Evolutionary conservation across 2,329 filamentous ascomycete genomes (phyloP).

Genomic region (Conoideocrella luteorostrata): DNA sequence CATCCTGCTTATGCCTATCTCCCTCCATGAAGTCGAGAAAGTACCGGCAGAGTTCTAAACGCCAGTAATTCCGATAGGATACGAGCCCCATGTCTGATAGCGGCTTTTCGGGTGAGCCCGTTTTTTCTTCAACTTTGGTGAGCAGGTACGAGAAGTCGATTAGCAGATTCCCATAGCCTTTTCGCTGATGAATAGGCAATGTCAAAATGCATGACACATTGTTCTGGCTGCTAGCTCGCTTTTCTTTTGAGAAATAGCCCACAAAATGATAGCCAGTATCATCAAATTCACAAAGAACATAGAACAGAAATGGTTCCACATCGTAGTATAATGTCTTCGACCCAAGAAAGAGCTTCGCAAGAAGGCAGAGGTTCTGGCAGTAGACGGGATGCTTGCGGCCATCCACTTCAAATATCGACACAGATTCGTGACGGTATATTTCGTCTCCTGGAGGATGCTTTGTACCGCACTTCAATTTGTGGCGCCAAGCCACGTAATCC

Average conservation of each 20-base stretch:
- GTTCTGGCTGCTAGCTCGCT: constrained; percentile 87
- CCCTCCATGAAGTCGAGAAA: constrained; percentile 48
- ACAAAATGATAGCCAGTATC: constrained; percentile 92
- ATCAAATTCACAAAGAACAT: constrained; percentile 92
- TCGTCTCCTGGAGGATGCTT: constrained; percentile 97
- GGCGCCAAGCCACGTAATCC: constrained; percentile 94
- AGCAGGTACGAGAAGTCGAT: constrained; percentile 98
- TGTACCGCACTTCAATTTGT: constrained; percentile 93
- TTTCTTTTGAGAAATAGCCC: constrained; percentile 99
- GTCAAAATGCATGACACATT: constrained; percentile 98
- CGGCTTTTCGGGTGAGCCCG: constrained; percentile 93
- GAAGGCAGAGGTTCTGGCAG: constrained; percentile 91
- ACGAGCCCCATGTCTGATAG: constrained; percentile 96
- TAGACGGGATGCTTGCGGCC: constrained; percentile 97
- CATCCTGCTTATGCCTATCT: constrained; percentile 31
- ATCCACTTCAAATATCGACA: constrained; percentile 96
- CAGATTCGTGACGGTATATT: constrained; percentile 85
- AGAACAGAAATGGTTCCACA: constrained; percentile 94
- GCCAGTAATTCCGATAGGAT: constrained; percentile 97
- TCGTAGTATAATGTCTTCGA: constrained; percentile 98
- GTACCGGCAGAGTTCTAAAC: constrained; percentile 79
- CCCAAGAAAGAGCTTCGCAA: constrained; percentile 95
- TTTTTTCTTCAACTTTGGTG: constrained; percentile 86
- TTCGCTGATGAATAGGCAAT: constrained; percentile 90
- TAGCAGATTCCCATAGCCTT: constrained; percentile 91